A percentile compares a stretch with the other conserved stretches of the same genome.
Evolutionary conservation across 148 eudicot genomes (phyloP).

Genomic region (Dysphania ambrosioides): DNA sequence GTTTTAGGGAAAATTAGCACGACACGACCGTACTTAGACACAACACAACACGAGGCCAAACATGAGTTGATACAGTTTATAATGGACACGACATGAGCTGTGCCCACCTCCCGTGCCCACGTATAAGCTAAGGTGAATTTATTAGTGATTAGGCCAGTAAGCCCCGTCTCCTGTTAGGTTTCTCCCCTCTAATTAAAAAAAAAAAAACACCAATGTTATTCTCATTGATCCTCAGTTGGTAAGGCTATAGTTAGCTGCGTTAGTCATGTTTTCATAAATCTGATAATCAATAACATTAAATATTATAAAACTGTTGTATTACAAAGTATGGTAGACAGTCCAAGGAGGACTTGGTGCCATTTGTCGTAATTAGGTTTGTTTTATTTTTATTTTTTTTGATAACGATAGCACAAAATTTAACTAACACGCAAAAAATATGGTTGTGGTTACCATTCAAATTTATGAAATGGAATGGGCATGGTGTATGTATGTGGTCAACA

Average conservation of each 20-base stretch:
- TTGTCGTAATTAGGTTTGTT: constrained; percentile 6
- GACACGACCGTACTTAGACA: no score
- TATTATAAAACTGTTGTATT: not conserved
- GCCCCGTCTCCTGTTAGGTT: no score
- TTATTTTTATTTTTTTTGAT: not conserved
- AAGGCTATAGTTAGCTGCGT: not conserved
- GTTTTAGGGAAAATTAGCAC: no score
- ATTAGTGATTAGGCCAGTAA: no score
- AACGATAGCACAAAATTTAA: not conserved
- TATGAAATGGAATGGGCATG: no score
- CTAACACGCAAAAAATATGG: not conserved
- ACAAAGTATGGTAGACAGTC: not conserved
- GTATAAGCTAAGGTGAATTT: no score
- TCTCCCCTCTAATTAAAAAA: no score
- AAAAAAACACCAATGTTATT: no score
- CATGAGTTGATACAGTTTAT: no score
- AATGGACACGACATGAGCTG: no score
- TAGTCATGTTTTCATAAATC: not conserved
- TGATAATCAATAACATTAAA: not conserved
- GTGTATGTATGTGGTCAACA: not conserved
- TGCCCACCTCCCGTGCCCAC: no score
- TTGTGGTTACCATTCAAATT: not conserved
- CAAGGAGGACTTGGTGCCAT: constrained; percentile 16
- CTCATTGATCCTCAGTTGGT: not conserved
- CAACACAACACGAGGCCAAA: no score